A percentile compares a stretch with the other conserved stretches of the same genome.
Evolutionary conservation across 169 alveolate species (phyloP).

Genomic region (Toxoplasma gondii): DNA sequence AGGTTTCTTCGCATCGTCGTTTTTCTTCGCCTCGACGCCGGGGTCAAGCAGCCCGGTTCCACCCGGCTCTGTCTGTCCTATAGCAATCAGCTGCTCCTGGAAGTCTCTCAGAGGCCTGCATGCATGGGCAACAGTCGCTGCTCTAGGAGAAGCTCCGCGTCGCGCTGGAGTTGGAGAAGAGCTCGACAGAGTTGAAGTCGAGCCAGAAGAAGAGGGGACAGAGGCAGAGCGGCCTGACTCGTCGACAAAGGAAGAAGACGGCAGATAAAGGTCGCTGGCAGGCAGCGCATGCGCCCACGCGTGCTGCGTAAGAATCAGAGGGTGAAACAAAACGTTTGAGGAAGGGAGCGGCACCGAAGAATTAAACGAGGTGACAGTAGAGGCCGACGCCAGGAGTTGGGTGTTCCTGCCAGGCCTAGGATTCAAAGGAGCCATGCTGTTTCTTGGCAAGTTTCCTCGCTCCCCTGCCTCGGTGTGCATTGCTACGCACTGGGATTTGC

Average conservation of each 20-base stretch:
- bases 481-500: no score
- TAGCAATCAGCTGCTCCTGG: no score
- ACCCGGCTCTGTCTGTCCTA: no score
- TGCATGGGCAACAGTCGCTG: neutral
- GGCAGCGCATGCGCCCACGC: constrained; percentile 21
- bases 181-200: neutral
- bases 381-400: no score
- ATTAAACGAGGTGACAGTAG: neutral
- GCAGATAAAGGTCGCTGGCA: neutral
- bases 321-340: neutral
- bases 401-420: no score
- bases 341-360: neutral
- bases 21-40: neutral
- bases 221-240: neutral
- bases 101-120: no score
- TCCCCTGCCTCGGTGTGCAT: no score
- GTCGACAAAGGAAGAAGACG: neutral
- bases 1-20: neutral
- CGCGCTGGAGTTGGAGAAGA: neutral
- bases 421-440: no score
- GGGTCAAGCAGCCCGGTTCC: no score
- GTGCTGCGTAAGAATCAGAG: neutral
- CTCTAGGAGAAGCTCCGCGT: neutral
- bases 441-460: no score
- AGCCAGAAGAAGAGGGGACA: neutral